Evolutionary conservation across 345 rosid species (phyloP), one percentile per base, ranked within the genome.

Genomic region (Cardamine chenopodiifolia): DNA sequence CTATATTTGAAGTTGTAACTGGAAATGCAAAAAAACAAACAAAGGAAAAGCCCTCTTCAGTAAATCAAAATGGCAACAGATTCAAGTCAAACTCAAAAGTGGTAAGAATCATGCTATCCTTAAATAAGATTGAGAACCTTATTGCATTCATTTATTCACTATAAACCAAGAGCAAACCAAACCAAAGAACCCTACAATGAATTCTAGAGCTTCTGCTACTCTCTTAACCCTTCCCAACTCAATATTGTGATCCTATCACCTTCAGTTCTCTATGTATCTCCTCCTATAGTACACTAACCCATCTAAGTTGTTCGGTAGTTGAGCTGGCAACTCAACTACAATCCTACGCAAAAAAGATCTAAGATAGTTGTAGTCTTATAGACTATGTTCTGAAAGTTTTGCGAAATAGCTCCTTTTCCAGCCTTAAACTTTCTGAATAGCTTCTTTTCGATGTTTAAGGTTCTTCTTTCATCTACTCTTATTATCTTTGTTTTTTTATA

Each of bases 1-100:
- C 96, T 37, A 66, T 91, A 78, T 89, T 81, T 79, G 96, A 91
- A 78, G 82, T 85, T 65, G 93, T 92, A 56, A 73, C 85, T 58
- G 93, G 93, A 75, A 57, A 28, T 64, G 84, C 71, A 5, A 82
- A 87, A 71, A 87, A 87, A 69, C 88, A 79, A 78, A 28, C 78
- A 2, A 85, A 83, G 86, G 96, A 89, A 70, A 85, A 82, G 62
- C 66, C 66, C 7, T 63, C 80, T 70, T 83, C 86, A 28, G 85
- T 85, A 53, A 86, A 83, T 73, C 84, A 81, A 82, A 85, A 83
- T 70, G 78, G 83, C 82, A 84, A 54, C 84, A 89, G 74, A 73
- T 81, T 89, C 65, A 91, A 82, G 73, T 82, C 91, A 56, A 84
- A 73, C 57, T 68, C 84, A 60, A 91, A 88, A 79, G 73, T 80